Percentiles rank a stretch among this genome's conserved stretches.
Evolutionary conservation across 441 rosid species (phyloP).

Genomic region (Erodium moschatum): DNA sequence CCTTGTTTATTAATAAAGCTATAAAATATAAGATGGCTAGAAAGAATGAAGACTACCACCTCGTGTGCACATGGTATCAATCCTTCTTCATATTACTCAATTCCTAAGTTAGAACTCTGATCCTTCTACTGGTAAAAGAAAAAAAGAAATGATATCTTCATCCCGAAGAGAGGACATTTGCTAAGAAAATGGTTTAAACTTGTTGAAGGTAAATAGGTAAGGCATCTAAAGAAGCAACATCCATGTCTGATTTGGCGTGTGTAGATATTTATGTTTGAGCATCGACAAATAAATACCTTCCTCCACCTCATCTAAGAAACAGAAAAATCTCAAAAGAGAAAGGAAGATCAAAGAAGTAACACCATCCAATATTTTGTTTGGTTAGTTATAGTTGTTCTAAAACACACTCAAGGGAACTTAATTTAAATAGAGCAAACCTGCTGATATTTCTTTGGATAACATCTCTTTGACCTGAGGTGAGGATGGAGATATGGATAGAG

Average conservation of each 20-base stretch:
- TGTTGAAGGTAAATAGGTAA: neutral
- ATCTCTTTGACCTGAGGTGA: slow-evolving; percentile 45
- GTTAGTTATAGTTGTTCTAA: neutral
- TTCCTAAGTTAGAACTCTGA: neutral
- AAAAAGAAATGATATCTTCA: neutral
- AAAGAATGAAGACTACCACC: neutral
- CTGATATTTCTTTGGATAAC: slow-evolving; percentile 48
- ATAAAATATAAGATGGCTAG: neutral
- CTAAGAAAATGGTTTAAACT: neutral
- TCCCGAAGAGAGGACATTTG: neutral
- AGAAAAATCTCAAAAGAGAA: neutral
- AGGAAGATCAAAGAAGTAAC: neutral
- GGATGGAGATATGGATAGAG: slow-evolving; percentile 68
- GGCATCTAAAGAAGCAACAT: neutral
- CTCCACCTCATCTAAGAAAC: neutral
- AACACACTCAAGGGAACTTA: neutral
- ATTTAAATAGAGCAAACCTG: slow-evolving; percentile 40
- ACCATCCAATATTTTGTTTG: neutral
- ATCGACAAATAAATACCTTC: neutral
- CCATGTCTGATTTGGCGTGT: neutral
- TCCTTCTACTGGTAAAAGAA: neutral
- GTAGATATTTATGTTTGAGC: neutral
- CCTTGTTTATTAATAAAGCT: neutral
- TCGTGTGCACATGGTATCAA: neutral
- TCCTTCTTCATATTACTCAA: neutral